Evolutionary conservation across 106 monocot genomes (phyloP).

Genomic region (Platanthera zijinensis): DNA sequence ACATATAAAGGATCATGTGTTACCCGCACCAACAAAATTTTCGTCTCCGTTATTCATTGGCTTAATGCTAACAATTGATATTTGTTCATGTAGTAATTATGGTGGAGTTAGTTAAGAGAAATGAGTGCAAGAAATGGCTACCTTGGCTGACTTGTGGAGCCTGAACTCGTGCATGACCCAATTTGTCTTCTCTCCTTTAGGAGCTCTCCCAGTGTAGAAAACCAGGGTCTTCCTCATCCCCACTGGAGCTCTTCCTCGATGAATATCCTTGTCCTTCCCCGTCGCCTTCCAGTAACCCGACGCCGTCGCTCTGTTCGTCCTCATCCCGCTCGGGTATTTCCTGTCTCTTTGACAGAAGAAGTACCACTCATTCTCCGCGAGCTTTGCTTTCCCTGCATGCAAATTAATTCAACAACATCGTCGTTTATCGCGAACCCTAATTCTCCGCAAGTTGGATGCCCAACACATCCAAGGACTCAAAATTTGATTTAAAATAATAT

Average conservation of each 20-base stretch:
- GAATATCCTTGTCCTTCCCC: slow-evolving; percentile 66
- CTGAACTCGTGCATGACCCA: slow-evolving; percentile 83
- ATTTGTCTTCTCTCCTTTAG: slow-evolving; percentile 57
- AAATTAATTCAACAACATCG: background rate
- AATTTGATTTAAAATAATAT: background rate
- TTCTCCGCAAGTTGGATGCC: background rate
- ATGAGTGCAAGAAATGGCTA: background rate
- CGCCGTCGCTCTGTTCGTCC: slow-evolving; percentile 71
- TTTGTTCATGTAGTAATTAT: no score
- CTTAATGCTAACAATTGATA: no score
- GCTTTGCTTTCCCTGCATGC: slow-evolving; percentile 46
- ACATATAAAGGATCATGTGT: no score
- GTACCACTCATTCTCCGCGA: slow-evolving; percentile 90
- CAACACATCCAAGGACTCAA: no score
- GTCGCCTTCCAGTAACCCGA: slow-evolving; percentile 87
- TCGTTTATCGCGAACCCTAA: background rate
- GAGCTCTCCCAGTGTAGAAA: slow-evolving; percentile 72
- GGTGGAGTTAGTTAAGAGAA: no score
- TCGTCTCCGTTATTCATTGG: no score
- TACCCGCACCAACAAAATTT: no score
- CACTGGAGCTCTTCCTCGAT: slow-evolving; percentile 25
- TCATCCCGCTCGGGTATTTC: slow-evolving; percentile 68
- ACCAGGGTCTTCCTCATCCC: slow-evolving; percentile 87
- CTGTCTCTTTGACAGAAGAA: slow-evolving; percentile 63
- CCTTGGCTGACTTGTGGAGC: slow-evolving; percentile 29